Base-by-base conservation (phyloP, 2,329 filamentous ascomycete genomes). In the Fusarium ramigenum region DNA sequence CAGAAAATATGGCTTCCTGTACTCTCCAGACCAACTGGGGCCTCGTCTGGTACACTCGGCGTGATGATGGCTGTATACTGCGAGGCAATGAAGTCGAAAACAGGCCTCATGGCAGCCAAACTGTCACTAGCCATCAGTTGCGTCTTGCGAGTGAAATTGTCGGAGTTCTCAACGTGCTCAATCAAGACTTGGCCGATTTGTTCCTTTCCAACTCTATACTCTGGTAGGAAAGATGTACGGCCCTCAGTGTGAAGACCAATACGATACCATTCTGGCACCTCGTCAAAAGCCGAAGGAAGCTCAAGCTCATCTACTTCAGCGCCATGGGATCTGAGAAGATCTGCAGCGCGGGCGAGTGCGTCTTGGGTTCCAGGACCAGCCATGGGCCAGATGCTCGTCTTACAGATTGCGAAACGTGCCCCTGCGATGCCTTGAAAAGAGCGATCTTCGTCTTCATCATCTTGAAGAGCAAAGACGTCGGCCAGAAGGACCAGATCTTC, bases 31-130 rank as follows among this genome's bases (percentile, higher is more conserved):
- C 90, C 90, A 5, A 85, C 63, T 0, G 90, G 89, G 1, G 91
- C 91, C 74, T 91, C 90, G 65, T 91, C 91, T 0, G 86, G 78
- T 1, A 87, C 88, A 73, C 89, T 91, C 0, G 90, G 90, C 0
- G 87, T 88, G 43, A 93, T 75, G 4, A 92, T 83, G 1, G 88
- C 89, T 21, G 85, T 85, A 69, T 91, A 92, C 25, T 79, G 78
- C 0, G 80, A 79, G 0, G 87, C 84, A 28, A 92, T 84, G 5
- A 79, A 81, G 75, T 92, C 90, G 19, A 89, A 85, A 39, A 85
- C 81, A 3, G 89, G 88, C 43, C 90, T 81, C 30, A 90, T 80
- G 4, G 82, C 81, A 0, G 89, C 87, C 30, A 89, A 84, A 2
- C 82, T 81, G 71, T 92, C 90, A 56, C 88, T 72, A 0, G 88